Evolutionary conservation across 331 rosid species (phyloP), one percentile per base, ranked within the genome.

Genomic region (Spiraea crenata): DNA sequence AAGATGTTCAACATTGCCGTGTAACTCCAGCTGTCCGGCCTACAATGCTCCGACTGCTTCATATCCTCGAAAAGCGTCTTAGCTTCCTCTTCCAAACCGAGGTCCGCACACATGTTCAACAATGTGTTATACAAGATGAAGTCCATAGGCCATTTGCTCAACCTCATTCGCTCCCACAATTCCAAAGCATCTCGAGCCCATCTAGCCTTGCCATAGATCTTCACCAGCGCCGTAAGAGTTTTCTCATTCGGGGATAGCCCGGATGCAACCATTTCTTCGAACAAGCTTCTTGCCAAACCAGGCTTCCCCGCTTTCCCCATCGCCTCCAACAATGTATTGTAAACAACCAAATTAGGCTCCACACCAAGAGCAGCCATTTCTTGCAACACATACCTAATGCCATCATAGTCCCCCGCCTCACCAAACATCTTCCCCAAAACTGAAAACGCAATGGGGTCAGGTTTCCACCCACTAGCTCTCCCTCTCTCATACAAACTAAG

Each of bases 231-330:
- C 0, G 98, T 95, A 38, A 91, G 68, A 5, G 99, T 91, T 76
- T 89, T 95, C 89, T 86, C 98, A 69, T 88, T 88, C 0, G 96
- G 98, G 3, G 63, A 67, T 56, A 95, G 75, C 67, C 98, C 96
- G 0, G 90, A 86, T 3, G 76, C 92, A 13, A 95, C 67, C 97
- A 91, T 86, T 81, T 95, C 98, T 17, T 88, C 89, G 11, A 95
- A 95, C 79, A 95, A 77, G 64, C 85, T 84, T 73, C 99, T 72
- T 0, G 99, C 99, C 51, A 91, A 81, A 31, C 96, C 98, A 3
- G 99, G 99, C 84, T 86, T 95, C 57, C 99, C 90, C 44, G 93
- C 99, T 85, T 89, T 91, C 12, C 97, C 99, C 96, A 82, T 83
- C 46, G 96, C 99, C 74, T 91, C 99, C 63, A 95, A 81, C 98